Base-by-base conservation (phyloP, 176 grass and related monocot species). In the Ensete ventricosum region DNA sequence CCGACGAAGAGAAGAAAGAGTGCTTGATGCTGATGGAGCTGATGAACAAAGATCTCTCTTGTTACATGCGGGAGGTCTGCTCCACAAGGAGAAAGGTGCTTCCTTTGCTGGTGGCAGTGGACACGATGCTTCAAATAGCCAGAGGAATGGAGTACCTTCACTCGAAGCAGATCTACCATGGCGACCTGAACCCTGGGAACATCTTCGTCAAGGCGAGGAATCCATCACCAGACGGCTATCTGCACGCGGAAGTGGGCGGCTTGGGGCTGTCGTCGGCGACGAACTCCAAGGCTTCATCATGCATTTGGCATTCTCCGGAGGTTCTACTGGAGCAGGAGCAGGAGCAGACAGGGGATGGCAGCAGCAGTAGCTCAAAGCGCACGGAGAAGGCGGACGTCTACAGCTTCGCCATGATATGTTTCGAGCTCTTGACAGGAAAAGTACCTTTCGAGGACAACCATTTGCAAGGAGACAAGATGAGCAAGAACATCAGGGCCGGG, bases 121-220 rank as follows among this genome's bases (percentile, higher is more conserved):
- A 79, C 63, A 71, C 54, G 9, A 79, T 79, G 66, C 64, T 79
- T 48, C 77, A 79, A 57, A 71, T 79, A 16, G 77, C 77, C 11
- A 70, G 77, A 71, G 77, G 77, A 79, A 79, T 79, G 77, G 77
- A 79, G 65, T 79, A 79, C 34, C 77, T 79, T 53, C 77, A 60
- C 52, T 79, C 77, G 8, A n/a, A 34, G 6, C 55, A 70, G 27
- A 71, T 79, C 9, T 51, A 71, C 23, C 77, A 79, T 9, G 77
- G 77, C 19, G 53, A 71, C 43, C 50, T 79, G 53, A 79, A 79
- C 25, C 77, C 77, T 9, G 71, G 54, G 17, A 79, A 71, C 53
- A 58, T 79, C 55, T 50, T 79, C 13, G 77, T 79, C 14, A 79
- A 79, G 24, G 53, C 66, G 11, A 79, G 77, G 23, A 79, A 43